Conservation (phyloP, 2,329 filamentous ascomycete species). For the Curvularia sp. region DNA sequence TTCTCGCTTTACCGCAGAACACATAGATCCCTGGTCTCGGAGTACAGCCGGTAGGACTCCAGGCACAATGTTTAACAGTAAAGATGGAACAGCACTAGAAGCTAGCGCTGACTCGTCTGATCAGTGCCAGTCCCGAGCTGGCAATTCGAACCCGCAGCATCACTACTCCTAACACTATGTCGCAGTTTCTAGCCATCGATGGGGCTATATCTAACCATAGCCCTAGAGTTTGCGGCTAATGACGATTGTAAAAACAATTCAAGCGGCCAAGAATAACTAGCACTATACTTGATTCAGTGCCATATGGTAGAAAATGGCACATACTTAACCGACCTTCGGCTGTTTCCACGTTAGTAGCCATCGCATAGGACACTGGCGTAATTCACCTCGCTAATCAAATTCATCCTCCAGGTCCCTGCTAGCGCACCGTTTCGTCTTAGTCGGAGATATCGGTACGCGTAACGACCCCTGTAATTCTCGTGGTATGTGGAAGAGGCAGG, state of each 20-base stretch:
- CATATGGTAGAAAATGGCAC: neutral
- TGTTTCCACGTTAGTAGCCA: neutral
- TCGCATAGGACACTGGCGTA: neutral
- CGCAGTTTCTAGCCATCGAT: neutral
- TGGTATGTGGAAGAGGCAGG: neutral
- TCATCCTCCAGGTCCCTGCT: neutral
- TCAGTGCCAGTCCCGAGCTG: neutral
- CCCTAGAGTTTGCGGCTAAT: neutral
- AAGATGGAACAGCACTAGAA: neutral
- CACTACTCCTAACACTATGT: neutral
- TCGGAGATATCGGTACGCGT: neutral
- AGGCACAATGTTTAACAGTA: neutral
- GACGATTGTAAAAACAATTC: neutral
- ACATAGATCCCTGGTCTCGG: neutral
- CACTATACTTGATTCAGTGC: neutral
- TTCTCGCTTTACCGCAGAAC: neutral
- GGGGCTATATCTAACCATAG: neutral
- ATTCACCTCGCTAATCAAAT: neutral
- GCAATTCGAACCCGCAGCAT: neutral
- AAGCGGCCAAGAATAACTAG: neutral
- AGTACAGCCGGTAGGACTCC: neutral
- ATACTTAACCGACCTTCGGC: neutral
- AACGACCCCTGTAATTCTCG: neutral
- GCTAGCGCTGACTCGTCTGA: neutral
- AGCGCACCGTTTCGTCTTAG: neutral